These are phyloP conservation scores for Zychaea mexicana DNA, from an alignment of 371 early-diverging fungal genomes.

Conservation along the genomic window DNA sequence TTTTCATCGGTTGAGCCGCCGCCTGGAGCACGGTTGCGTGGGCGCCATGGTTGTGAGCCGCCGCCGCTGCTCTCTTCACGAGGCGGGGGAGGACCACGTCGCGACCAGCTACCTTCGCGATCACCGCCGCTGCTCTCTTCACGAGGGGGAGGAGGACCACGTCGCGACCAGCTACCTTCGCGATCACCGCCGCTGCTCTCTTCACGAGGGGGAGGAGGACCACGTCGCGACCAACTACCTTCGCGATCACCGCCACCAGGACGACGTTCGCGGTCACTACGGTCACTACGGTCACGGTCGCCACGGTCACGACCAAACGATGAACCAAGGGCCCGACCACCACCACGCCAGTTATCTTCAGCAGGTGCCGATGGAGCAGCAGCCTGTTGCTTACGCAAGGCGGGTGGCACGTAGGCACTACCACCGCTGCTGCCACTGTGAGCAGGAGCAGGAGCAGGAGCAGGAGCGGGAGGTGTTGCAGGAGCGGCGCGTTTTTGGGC, in stretches of 20 bases:
- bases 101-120: no score
- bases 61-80: neutral
- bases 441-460: constrained; percentile 3
- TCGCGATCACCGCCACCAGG: constrained; percentile 3
- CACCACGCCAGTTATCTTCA: constrained; percentile 14
- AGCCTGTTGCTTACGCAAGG: constrained; percentile 13
- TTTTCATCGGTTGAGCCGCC: neutral
- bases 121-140: neutral
- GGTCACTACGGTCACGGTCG: neutral
- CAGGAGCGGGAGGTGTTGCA: constrained; percentile 13
- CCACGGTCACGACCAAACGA: constrained; percentile 2
- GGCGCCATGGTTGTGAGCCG: neutral
- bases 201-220: constrained; percentile 2
- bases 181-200: neutral
- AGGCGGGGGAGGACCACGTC: no score
- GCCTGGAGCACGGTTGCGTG: neutral
- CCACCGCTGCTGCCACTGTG: no score
- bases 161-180: no score
- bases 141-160: no score
- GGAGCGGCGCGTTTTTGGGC: constrained; percentile 6
- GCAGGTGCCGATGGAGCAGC: neutral
- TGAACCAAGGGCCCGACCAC: constrained; percentile 9
- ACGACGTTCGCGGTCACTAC: constrained; percentile 1
- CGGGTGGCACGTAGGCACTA: constrained; percentile 21
- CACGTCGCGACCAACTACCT: constrained; percentile 3